Evolutionary conservation across 345 rosid genomes (phyloP).

Genomic region (Aethionema arabicum): DNA sequence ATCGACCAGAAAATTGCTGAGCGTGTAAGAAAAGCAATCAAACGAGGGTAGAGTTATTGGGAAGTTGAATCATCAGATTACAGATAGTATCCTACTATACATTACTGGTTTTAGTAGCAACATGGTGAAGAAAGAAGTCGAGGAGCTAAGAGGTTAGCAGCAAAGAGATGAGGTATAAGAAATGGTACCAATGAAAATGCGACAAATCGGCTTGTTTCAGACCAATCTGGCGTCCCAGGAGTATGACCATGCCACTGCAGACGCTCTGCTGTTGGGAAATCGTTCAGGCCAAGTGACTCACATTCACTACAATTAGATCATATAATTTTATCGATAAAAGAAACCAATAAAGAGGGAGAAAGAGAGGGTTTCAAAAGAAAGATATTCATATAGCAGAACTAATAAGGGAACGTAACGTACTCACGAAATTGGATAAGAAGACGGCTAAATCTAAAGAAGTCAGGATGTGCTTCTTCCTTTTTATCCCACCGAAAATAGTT

Average conservation of each 20-base stretch:
- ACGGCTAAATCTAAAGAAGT: slow-evolving; percentile 77
- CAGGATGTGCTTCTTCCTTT: slow-evolving; percentile 75
- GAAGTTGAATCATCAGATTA: too few species aligned
- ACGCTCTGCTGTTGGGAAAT: slow-evolving; percentile 88
- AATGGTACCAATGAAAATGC: slow-evolving; percentile 78
- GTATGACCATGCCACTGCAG: slow-evolving; percentile 90
- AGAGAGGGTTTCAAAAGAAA: slow-evolving; percentile 2
- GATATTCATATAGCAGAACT: not conserved
- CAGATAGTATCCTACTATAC: too few species aligned
- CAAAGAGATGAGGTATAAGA: not conserved
- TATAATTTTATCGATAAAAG: slow-evolving; percentile 1
- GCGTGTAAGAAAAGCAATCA: not conserved
- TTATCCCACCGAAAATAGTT: slow-evolving; percentile 92
- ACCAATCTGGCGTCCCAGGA: slow-evolving; percentile 85
- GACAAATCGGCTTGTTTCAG: slow-evolving; percentile 85
- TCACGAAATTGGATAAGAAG: slow-evolving; percentile 76
- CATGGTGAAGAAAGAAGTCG: not conserved
- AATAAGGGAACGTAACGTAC: slow-evolving; percentile 43
- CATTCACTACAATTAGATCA: slow-evolving; percentile 64
- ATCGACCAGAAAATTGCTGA: not conserved
- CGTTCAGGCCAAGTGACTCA: slow-evolving; percentile 75
- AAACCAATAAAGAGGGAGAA: slow-evolving; percentile 10
- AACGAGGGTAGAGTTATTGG: not conserved
- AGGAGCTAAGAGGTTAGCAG: not conserved
- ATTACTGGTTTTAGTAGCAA: too few species aligned